Conservation (phyloP, 2,329 filamentous ascomycete species). For the Penicillium sp. region DNA sequence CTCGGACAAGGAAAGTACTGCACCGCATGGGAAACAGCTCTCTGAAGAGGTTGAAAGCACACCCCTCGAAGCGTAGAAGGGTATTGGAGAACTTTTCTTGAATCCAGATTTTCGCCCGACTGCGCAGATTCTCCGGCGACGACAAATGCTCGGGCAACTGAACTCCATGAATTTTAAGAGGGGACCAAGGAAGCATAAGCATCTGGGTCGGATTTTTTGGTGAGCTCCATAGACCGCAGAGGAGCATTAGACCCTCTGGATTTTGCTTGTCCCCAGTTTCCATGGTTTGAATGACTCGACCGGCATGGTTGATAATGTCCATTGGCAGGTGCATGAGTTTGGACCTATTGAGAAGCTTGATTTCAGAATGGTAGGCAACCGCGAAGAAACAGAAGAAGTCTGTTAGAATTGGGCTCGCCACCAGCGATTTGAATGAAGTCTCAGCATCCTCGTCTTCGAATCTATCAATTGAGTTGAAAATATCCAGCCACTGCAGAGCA, state of each 20-base stretch:
- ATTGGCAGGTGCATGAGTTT: slow-evolving; percentile 1
- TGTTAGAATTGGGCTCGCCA: neutral
- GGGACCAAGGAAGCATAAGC: slow-evolving; percentile 8
- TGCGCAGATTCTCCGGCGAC: neutral
- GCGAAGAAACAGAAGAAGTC: slow-evolving; percentile 7
- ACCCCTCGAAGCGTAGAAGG: neutral
- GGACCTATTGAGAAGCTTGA: neutral
- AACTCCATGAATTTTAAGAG: neutral
- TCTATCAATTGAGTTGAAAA: neutral
- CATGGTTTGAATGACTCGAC: slow-evolving; percentile 1
- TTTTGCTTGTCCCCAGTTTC: neutral
- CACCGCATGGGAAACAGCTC: slow-evolving; percentile 1
- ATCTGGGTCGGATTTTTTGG: slow-evolving; percentile 1
- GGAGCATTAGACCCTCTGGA: neutral
- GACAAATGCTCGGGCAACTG: neutral
- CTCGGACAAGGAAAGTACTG: neutral
- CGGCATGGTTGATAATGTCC: slow-evolving; percentile 3
- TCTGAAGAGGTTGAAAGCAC: neutral
- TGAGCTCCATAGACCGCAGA: slow-evolving; percentile 6
- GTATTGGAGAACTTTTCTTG: slow-evolving; percentile 1
- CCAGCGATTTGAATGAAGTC: neutral
- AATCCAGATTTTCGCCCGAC: neutral
- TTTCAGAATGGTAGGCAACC: slow-evolving; percentile 1
- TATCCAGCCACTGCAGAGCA: neutral
- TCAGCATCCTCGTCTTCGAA: neutral